These are phyloP conservation scores for Yamadazyma philogaea DNA, from an alignment of 805 yeast genomes.

Conservation along the genomic window DNA sequence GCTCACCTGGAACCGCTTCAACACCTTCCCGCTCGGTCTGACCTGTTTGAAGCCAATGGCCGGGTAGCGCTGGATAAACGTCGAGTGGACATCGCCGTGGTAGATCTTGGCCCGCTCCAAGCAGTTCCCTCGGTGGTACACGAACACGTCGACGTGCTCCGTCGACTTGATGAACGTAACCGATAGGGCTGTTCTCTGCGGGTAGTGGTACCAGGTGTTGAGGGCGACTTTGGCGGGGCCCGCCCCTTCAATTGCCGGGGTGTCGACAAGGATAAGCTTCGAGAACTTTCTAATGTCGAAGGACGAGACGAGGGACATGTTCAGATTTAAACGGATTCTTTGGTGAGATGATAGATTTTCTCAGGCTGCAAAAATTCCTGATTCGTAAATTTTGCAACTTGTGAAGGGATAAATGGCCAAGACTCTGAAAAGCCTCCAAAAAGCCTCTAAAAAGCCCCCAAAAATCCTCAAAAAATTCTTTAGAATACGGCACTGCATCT, in stretches of 20 bases:
- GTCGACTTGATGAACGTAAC: slow-evolving; percentile 10
- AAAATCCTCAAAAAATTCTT: no score
- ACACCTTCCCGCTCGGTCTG: slow-evolving; percentile 18
- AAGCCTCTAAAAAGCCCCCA: no score
- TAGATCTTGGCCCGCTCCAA: slow-evolving; percentile 9
- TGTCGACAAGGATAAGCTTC: slow-evolving; percentile 5
- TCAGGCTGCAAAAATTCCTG: background rate
- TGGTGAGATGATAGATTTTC: background rate
- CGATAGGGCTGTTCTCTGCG: slow-evolving; percentile 18
- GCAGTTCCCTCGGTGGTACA: slow-evolving; percentile 12
- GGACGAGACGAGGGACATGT: slow-evolving; percentile 7
- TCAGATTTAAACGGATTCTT: background rate
- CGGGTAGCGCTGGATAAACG: slow-evolving; percentile 23
- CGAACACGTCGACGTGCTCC: slow-evolving; percentile 10
- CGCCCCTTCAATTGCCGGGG: background rate
- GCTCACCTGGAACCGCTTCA: slow-evolving; percentile 29
- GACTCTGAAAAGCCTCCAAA: background rate
- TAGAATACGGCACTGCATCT: no score
- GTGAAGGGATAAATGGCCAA: background rate
- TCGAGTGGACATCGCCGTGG: slow-evolving; percentile 3
- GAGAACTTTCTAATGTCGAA: slow-evolving; percentile 14
- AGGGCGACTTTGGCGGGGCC: slow-evolving; percentile 1
- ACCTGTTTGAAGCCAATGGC: slow-evolving; percentile 28
- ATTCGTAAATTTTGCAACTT: slow-evolving; percentile 2
- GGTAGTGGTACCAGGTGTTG: slow-evolving; percentile 30